Conservation (phyloP, 2,329 filamentous ascomycete species). For the Esteya vermicola region DNA sequence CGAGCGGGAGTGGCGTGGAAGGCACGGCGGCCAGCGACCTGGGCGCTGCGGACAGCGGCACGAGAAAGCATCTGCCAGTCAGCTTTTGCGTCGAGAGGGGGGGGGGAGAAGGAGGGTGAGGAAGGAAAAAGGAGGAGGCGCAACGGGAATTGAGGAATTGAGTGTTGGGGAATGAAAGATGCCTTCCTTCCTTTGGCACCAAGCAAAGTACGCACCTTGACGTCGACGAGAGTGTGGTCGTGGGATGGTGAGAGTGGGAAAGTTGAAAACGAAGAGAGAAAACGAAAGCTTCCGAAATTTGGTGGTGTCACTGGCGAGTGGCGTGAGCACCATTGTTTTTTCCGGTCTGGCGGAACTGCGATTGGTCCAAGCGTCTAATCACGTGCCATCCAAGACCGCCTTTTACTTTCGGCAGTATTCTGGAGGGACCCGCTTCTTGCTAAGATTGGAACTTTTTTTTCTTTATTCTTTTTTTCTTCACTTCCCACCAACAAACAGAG, state of each 20-base stretch:
- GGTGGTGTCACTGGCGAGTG: conserved; percentile 9
- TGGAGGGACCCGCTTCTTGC: not conserved
- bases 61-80: conserved; percentile 63
- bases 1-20: conserved; percentile 83
- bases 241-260: too few relatives aligned
- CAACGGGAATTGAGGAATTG: too few relatives aligned
- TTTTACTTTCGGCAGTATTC: not conserved
- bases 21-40: conserved; percentile 58
- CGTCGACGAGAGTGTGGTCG: too few relatives aligned
- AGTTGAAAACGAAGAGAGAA: not conserved
- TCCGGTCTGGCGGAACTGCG: conserved; percentile 1
- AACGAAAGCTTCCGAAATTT: conserved; percentile 1
- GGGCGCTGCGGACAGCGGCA: conserved; percentile 45
- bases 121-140: too few relatives aligned
- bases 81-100: too few relatives aligned
- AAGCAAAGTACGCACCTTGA: too few relatives aligned
- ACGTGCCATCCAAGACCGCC: not conserved
- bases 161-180: too few relatives aligned
- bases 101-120: too few relatives aligned
- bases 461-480: not conserved
- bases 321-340: conserved; percentile 11
- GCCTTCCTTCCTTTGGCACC: too few relatives aligned
- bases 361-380: conserved; percentile 5
- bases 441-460: not conserved
- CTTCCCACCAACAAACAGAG: not conserved